A percentile compares a stretch with the other conserved stretches of the same genome.
These are phyloP conservation scores for Borovskyia barvae DNA, from an alignment of 208 protist species.

Conservation along the genomic window DNA sequence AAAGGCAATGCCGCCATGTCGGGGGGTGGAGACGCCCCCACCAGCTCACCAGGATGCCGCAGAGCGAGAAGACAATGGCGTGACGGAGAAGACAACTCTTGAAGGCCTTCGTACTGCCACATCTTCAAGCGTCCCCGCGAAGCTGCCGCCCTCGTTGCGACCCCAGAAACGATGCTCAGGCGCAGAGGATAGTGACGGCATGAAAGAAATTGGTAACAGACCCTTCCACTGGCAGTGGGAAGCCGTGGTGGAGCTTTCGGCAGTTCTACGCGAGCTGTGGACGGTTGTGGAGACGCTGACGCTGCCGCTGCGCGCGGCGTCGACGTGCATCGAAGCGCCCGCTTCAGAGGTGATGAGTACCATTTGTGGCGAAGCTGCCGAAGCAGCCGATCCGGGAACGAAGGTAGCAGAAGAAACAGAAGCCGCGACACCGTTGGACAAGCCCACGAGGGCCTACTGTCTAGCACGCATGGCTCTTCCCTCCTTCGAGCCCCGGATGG, in stretches of 20 bases:
- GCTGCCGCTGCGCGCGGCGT: conserved; percentile 12
- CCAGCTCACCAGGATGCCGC: too few relatives aligned
- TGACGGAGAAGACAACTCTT: too few relatives aligned
- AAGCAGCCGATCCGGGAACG: background rate
- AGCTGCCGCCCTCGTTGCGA: too few relatives aligned
- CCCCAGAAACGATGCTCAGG: too few relatives aligned
- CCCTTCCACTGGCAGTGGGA: background rate
- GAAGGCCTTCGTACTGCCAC: too few relatives aligned
- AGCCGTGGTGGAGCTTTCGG: background rate
- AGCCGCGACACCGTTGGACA: background rate
- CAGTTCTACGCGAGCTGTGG: conserved; percentile 6
- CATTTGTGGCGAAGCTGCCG: background rate
- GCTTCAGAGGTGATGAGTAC: too few relatives aligned
- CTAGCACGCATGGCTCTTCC: conserved; percentile 6
- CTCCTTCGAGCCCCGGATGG: conserved; percentile 3
- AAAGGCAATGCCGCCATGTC: too few relatives aligned
- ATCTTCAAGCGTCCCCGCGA: too few relatives aligned
- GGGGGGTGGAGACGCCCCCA: too few relatives aligned
- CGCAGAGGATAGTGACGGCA: too few relatives aligned
- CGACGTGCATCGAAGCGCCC: conserved; percentile 2
- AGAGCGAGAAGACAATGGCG: too few relatives aligned
- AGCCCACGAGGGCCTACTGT: background rate
- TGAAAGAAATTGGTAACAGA: too few relatives aligned
- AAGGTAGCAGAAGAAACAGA: background rate
- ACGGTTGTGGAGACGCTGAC: conserved; percentile 8